Evolutionary conservation across 441 rosid species (phyloP), one percentile per base, ranked within the genome.

Genomic region (Metrosideros polymorpha): DNA sequence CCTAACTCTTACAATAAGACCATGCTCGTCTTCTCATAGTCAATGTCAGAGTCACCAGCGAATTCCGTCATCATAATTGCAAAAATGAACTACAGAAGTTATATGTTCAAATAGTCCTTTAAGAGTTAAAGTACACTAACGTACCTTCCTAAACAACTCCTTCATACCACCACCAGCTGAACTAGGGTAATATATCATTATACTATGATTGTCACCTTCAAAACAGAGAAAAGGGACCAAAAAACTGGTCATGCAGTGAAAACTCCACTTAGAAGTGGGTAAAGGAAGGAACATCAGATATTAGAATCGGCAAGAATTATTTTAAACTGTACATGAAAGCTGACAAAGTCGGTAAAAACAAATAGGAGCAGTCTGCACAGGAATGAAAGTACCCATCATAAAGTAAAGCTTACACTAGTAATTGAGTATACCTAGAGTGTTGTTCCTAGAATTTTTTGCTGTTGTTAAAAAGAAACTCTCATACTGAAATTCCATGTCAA

Each of bases 131-230:
- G 22, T 71, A 39, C n/a, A 71, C 47, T 39, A 47, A 39, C 79
- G 0, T 82, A 98, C 99, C 99, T 97, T 98, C 92, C 99, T 94
- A 91, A 98, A 98, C 89, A 98, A 93, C 92, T 95, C 98, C 91
- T 98, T 98, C 99, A 98, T 98, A 76, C 99, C 99, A 85, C 99
- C 98, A 88, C 99, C 99, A 6, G 99, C 99, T 45, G 99, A 95
- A 90, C 98, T 98, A 77, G 99, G 99, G 88, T 97, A 98, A 89
- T 98, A 98, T 91, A 98, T 95, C 99, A 97, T 96, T 89, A 98
- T 97, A 85, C 99, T 97, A 88, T 98, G 99, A 91, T 98, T 94
- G 92, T 98, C 99, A 91, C 99, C 99, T 97, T 86, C 77, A 92
- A 54, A 87, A 89, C 88, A 85, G 87, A 45, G 84, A 84, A 55